Evolutionary conservation across 768 basidiomycete species (phyloP), one percentile per base, ranked within the genome.

Genomic region (Termitomyces sp.): DNA sequence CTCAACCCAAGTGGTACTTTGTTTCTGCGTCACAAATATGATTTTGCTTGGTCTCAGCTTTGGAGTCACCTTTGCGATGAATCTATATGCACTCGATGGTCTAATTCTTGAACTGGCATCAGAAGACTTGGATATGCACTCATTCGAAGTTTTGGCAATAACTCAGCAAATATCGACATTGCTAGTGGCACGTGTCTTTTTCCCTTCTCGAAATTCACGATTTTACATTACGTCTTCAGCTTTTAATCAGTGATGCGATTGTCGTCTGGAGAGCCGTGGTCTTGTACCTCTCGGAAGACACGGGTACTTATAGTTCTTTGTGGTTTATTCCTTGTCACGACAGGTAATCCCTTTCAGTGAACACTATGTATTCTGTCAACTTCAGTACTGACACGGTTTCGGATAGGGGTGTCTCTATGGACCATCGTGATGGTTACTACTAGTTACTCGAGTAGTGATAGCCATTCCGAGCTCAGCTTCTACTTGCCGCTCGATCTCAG

Each of bases 251-350:
- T 0, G 52, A 53, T 18, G 40, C 40, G 4, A 32, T 42, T 7
- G 54, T 55, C 11, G 42, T 55, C 32, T 55, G 54, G 54, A 55
- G 54, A 42, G 54, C 54, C 3, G 40, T 15, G 28, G 28, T 40
- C 40, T 55, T 55, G 28, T 42, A 55, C 40, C 7, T n/a, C 24
- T 5, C 18, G 32, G 18, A 55, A 32, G 28, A 55, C 28, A 55
- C 42, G 54, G 39, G 13, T 55, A 7, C 39, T 32, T n/a, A 32
- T 24, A 1, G 18, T 42, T n/a, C 39, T 24, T n/a, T 55, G 53
- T 4, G 6, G 24, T 42, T 32, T 55, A 16, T 55, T 55, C 28
- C 54, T 55, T 20, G 18, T 15, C 5, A n/a, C 40, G 12, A 55
- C n/a, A 42, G 54, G 54, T 55, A 13, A 13, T 32, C 8, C 13